Percentiles rank a stretch among this genome's conserved stretches.
phyloP scores from a whole-genome alignment of 306 rosid species.

The Vigna mungo region DNA sequence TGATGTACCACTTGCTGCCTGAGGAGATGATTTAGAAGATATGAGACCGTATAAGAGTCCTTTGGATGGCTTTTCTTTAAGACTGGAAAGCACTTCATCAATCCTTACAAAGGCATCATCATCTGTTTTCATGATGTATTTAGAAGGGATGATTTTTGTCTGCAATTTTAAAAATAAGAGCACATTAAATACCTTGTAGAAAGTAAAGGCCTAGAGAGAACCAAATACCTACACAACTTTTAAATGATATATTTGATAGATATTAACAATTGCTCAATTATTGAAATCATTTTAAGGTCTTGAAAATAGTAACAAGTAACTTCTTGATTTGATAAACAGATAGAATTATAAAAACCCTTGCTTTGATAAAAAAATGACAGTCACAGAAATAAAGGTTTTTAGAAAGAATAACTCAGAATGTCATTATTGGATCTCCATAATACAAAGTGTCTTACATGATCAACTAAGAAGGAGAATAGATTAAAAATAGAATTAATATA shows the following conservation, averaged over 20 bases:
- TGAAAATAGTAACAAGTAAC: not conserved
- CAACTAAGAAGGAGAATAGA: too few relatives aligned
- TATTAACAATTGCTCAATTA: not conserved
- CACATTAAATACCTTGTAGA: conserved; percentile 5
- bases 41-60: conserved; percentile 84
- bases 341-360: not conserved
- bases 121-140: conserved; percentile 92
- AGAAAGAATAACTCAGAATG: not conserved
- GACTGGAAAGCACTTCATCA: conserved; percentile 81
- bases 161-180: conserved; percentile 53
- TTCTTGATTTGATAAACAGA: not conserved
- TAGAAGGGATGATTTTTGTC: conserved; percentile 80
- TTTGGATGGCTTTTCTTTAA: conserved; percentile 67
- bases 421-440: not conserved
- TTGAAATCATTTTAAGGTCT: conserved; percentile 7
- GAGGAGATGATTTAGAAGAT: conserved; percentile 82
- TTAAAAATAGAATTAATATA: too few relatives aligned
- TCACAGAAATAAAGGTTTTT: not conserved
- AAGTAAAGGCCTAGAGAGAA: conserved; percentile 22
- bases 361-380: not conserved
- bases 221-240: not conserved
- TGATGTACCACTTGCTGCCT: conserved; percentile 91
- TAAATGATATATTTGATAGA: conserved; percentile 10
- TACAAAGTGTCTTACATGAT: not conserved
- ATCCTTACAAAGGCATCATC: conserved; percentile 95